Evolutionary conservation across 2,329 filamentous ascomycete species (phyloP), one percentile per base, ranked within the genome.

Genomic region (Ophiostoma tasmaniense): DNA sequence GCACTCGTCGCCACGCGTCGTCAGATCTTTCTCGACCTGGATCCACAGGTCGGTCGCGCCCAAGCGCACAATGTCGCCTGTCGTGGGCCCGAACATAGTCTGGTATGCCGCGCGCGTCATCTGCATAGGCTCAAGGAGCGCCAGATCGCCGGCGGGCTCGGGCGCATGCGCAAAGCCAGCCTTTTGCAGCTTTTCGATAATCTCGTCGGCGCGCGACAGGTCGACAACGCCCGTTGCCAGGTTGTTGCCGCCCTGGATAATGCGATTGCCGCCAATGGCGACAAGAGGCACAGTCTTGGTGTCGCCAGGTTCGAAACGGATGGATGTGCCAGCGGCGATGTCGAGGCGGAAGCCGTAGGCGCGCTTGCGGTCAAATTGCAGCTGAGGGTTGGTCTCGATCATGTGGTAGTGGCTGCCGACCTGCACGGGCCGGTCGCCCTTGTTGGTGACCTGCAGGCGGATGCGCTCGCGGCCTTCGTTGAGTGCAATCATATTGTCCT

Each of bases 401-500:
- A 98, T 96, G 79, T 97, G 94, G 78, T 97, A 98, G 79, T 98
- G 94, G 39, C 92, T 96, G 39, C 94, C 94, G 70, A 93, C 90
- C 83, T 97, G 93, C 71, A 97, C 90, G 1, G 94, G 94, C 39
- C 94, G 83, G 78, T 98, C 94, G 7, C 94, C 94, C 74, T 86
- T 91, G 78, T 91, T 97, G 72, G 89, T 93, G 55, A 98, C 91
- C 76, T 83, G 87, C 52, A 98, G 80, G 70, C 80, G 84, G 72
- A 93, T 89, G 71, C 93, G 85, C 79, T 86, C 88, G 67, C 92
- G 85, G 52, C 89, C 89, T 74, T 89, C 84, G 76, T 92, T 97
- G 74, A 98, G 79, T 66, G 80, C 80, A 68, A 97, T 85, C 65
- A 82, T 84, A 2, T 83, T 84, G 74, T 90, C 91, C 50, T 37